Evolutionary conservation across 345 rosid genomes (phyloP).

Genomic region (Eucalyptus marginata): DNA sequence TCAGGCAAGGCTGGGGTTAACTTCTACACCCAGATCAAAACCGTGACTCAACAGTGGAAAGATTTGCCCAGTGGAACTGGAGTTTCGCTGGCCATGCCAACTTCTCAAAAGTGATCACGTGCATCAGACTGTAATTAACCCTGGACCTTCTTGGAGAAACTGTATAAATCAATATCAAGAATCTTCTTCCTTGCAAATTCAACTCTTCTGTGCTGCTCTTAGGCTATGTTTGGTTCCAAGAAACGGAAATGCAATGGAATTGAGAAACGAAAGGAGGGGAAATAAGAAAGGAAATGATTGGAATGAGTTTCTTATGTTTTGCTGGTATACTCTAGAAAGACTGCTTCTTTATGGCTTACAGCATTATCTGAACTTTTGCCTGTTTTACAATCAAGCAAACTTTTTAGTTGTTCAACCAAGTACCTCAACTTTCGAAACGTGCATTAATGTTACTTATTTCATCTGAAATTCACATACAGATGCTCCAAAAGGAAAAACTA

Average conservation of each 20-base stretch:
- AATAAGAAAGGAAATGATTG: neutral
- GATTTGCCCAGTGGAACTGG: constrained; percentile 56
- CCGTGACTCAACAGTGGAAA: constrained; percentile 97
- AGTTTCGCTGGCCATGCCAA: constrained; percentile 97
- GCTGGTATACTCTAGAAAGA: neutral
- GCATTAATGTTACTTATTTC: neutral
- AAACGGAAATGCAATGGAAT: neutral
- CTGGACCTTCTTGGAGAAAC: neutral
- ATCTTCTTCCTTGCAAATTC: neutral
- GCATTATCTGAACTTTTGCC: neutral
- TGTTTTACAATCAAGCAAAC: neutral
- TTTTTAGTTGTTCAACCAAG: too few relatives aligned
- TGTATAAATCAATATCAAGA: neutral
- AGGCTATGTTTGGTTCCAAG: neutral
- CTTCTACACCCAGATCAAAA: constrained; percentile 87
- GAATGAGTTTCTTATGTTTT: neutral
- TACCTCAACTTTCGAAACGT: neutral
- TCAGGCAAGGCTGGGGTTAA: constrained; percentile 96
- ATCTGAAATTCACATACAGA: neutral
- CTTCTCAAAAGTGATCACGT: constrained; percentile 48
- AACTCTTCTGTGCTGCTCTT: neutral
- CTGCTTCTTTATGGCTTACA: neutral
- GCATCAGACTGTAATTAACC: neutral
- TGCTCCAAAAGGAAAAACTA: neutral
- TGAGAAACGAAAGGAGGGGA: neutral